Conservation (phyloP, 805 yeast genomes). For the Sugiyamaella americana region DNA sequence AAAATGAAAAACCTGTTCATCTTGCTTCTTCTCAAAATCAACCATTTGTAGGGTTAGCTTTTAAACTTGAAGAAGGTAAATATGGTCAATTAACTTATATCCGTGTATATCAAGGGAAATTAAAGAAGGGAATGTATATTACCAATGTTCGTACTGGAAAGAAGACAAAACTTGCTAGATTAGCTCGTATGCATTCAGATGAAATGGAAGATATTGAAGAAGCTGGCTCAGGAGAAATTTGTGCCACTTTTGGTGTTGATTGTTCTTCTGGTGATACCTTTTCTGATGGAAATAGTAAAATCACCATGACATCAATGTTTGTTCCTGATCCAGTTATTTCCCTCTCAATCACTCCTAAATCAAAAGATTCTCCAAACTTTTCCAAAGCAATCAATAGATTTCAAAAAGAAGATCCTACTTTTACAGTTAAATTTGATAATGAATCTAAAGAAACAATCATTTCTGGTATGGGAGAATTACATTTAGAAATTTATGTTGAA, state of each 20-base stretch:
- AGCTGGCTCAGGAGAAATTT: constrained; percentile 95
- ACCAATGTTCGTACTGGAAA: constrained; percentile 88
- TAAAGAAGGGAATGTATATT: constrained; percentile 85
- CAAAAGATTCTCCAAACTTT: constrained; percentile 81
- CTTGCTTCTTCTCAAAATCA: constrained; percentile 64
- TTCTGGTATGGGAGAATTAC: constrained; percentile 98
- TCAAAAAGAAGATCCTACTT: constrained; percentile 99
- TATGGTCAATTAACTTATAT: constrained; percentile 96
- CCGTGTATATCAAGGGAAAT: constrained; percentile 93
- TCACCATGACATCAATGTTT: constrained; percentile 95
- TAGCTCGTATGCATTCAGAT: constrained; percentile 97
- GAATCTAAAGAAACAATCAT: constrained; percentile 93
- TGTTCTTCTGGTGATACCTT: constrained; percentile 99
- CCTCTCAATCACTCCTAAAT: constrained; percentile 78
- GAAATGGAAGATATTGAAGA: constrained; percentile 98
- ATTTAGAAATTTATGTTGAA: constrained; percentile 94
- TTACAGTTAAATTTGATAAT: constrained; percentile 81
- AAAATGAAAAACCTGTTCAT: constrained; percentile 61
- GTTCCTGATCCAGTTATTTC: constrained; percentile 99
- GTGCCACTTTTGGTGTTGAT: constrained; percentile 98
- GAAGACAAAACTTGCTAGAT: constrained; percentile 84
- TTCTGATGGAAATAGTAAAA: constrained; percentile 71
- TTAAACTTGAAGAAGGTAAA: constrained; percentile 96
- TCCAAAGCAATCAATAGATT: constrained; percentile 96
- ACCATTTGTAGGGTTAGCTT: constrained; percentile 96